phyloP scores from a whole-genome alignment of 2,329 filamentous ascomycete species.

The Lomentospora prolificans region DNA sequence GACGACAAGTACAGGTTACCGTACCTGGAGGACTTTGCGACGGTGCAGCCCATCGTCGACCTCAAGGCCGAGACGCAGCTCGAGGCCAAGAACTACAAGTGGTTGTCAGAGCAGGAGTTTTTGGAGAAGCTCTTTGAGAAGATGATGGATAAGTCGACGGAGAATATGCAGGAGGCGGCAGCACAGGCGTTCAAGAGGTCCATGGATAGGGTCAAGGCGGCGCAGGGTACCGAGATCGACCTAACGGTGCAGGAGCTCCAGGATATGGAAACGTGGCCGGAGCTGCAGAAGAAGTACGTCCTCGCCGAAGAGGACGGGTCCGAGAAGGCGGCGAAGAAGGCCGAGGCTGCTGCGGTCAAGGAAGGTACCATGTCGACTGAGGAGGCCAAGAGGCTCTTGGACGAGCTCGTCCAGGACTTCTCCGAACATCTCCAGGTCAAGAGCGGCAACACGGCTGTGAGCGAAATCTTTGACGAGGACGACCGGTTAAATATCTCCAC shows the following conservation, averaged over 20 bases:
- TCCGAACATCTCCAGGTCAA: not conserved
- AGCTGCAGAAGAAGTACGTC: slow-evolving; percentile 20
- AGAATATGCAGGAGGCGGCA: slow-evolving; percentile 32
- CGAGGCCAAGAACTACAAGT: slow-evolving; percentile 41
- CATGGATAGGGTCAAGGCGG: slow-evolving; percentile 30
- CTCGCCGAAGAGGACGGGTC: slow-evolving; percentile 11
- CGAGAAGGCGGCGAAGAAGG: slow-evolving; percentile 16
- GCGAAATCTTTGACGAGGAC: slow-evolving; percentile 22
- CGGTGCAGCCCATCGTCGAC: slow-evolving; percentile 70
- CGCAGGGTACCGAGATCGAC: slow-evolving; percentile 33
- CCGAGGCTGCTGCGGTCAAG: slow-evolving; percentile 22
- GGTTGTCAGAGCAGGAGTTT: slow-evolving; percentile 55
- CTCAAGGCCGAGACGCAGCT: slow-evolving; percentile 42
- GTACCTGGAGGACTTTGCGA: slow-evolving; percentile 77
- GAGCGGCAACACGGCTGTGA: slow-evolving; percentile 1
- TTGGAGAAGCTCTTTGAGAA: slow-evolving; percentile 14
- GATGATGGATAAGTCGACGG: slow-evolving; percentile 42
- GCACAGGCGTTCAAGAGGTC: slow-evolving; percentile 32
- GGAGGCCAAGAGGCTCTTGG: slow-evolving; percentile 11
- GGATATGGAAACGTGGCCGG: slow-evolving; percentile 18
- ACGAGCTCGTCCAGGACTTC: slow-evolving; percentile 12
- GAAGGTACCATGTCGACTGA: slow-evolving; percentile 14
- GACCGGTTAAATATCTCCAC: slow-evolving; percentile 18
- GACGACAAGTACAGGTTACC: slow-evolving; percentile 61
- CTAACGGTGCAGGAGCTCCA: slow-evolving; percentile 36